These are phyloP conservation scores for Helotiales sp. DNA, from an alignment of 2,329 filamentous ascomycete species.

Conservation along the genomic window DNA sequence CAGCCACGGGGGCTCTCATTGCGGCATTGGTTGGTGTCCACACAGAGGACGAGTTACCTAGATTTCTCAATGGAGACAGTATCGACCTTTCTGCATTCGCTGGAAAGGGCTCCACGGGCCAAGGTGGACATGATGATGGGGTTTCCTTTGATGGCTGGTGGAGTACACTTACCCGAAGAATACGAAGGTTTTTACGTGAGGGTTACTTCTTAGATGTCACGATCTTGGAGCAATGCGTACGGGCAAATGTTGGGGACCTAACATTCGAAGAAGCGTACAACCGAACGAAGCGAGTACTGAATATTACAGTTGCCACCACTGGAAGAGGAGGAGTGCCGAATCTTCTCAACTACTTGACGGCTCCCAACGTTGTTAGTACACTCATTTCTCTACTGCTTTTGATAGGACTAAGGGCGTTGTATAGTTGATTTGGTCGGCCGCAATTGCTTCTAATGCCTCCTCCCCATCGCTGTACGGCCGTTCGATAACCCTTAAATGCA, in stretches of 20 bases:
- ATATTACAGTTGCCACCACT: constrained; percentile 85
- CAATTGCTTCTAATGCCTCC: constrained; percentile 61
- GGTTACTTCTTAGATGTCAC: constrained; percentile 85
- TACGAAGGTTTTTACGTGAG: constrained; percentile 71
- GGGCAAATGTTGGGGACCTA: constrained; percentile 83
- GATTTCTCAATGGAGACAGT: constrained; percentile 75
- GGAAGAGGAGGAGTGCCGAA: constrained; percentile 78
- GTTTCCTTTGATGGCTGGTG: constrained; percentile 48
- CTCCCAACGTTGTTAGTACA: constrained; percentile 82
- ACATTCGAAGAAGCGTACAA: constrained; percentile 94
- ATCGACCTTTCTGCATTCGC: constrained; percentile 85
- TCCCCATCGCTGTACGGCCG: constrained; percentile 55
- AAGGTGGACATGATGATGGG: constrained; percentile 41
- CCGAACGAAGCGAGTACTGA: constrained; percentile 82
- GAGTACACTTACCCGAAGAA: constrained; percentile 68
- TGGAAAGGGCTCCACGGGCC: constrained; percentile 40
- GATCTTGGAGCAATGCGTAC: constrained; percentile 82
- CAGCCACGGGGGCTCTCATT: constrained; percentile 87
- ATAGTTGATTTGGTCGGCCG: constrained; percentile 64
- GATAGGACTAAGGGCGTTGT: constrained; percentile 3
- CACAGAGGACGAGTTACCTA: constrained; percentile 81
- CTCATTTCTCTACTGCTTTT: not conserved
- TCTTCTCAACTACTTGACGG: constrained; percentile 88
- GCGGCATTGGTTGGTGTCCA: constrained; percentile 87
- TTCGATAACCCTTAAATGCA: constrained; percentile 62